A percentile compares a stretch with the other conserved stretches of the same genome.
Conservation (phyloP, 306 rosid genomes). For the Lotus japonicus region DNA sequence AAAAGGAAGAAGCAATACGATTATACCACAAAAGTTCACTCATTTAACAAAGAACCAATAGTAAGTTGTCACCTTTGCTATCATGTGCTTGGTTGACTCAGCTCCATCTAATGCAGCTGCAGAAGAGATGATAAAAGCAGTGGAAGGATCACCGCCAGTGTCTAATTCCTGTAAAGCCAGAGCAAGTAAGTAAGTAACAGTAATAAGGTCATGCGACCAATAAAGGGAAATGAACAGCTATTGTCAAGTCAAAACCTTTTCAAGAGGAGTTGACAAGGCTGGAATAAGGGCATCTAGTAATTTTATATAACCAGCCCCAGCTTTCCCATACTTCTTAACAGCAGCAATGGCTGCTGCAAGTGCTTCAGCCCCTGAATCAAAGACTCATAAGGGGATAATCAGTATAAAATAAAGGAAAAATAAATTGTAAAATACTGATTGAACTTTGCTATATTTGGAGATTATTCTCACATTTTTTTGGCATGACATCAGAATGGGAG, state of each 20-base stretch:
- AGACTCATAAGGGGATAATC: constrained; percentile 17
- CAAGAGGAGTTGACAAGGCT: constrained; percentile 62
- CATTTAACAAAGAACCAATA: constrained; percentile 3
- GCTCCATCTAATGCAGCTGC: constrained; percentile 84
- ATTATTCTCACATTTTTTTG: constrained; percentile 62
- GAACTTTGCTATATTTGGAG: constrained; percentile 9
- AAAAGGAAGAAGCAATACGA: neutral
- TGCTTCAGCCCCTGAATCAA: constrained; percentile 79
- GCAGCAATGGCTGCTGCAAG: constrained; percentile 78
- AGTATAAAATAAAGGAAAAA: neutral
- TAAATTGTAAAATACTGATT: neutral
- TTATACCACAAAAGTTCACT: neutral
- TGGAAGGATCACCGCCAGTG: constrained; percentile 63
- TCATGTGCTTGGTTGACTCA: constrained; percentile 78
- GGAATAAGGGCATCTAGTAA: constrained; percentile 92
- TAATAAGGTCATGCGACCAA: constrained; percentile 10
- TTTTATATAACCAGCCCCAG: constrained; percentile 88
- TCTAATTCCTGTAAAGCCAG: constrained; percentile 51
- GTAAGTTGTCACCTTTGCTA: constrained; percentile 60
- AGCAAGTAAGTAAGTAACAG: constrained; percentile 17
- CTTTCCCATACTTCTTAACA: constrained; percentile 89
- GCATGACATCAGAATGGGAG: constrained; percentile 34
- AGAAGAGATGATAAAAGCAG: constrained; percentile 76
- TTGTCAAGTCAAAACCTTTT: constrained; percentile 57
- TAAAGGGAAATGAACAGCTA: constrained; percentile 4